These are phyloP conservation scores for Zizania latifolia DNA, from an alignment of 176 grass and related monocot genomes.

Conservation along the genomic window DNA sequence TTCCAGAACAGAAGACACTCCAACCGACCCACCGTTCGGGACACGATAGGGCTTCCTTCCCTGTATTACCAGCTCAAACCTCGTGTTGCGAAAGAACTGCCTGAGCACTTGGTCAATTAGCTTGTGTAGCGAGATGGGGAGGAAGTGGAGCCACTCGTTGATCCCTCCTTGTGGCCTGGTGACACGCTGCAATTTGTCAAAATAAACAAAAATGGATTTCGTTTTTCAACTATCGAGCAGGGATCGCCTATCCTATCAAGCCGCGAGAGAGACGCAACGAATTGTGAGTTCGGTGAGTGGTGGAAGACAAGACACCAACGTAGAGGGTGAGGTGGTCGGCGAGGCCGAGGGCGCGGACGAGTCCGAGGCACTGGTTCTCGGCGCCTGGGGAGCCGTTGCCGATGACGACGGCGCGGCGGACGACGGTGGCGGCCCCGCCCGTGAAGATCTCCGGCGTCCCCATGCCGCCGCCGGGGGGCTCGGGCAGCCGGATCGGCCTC, in stretches of 20 bases:
- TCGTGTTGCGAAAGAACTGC: constrained; percentile 69
- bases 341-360: constrained; percentile 83
- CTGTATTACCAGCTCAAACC: constrained; percentile 45
- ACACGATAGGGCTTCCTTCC: constrained; percentile 51
- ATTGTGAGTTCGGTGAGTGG: too few species aligned
- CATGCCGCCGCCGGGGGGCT: constrained; percentile 57
- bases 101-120: constrained; percentile 54
- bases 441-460: constrained; percentile 84
- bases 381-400: constrained; percentile 68
- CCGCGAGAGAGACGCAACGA: too few species aligned
- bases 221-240: background rate
- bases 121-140: constrained; percentile 74
- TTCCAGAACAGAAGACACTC: constrained; percentile 70
- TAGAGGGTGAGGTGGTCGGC: constrained; percentile 61
- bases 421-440: constrained; percentile 48
- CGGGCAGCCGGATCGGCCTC: constrained; percentile 80
- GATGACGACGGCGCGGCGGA: constrained; percentile 72
- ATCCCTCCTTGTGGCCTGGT: constrained; percentile 82
- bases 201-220: too few species aligned
- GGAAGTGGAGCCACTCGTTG: constrained; percentile 69
- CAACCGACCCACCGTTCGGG: constrained; percentile 28
- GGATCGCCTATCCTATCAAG: too few species aligned
- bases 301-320: too few species aligned
- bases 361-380: constrained; percentile 83
- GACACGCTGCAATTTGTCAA: constrained; percentile 80